phyloP scores from a whole-genome alignment of 1,139 yeast species.

The Blastobotrys persicus region DNA sequence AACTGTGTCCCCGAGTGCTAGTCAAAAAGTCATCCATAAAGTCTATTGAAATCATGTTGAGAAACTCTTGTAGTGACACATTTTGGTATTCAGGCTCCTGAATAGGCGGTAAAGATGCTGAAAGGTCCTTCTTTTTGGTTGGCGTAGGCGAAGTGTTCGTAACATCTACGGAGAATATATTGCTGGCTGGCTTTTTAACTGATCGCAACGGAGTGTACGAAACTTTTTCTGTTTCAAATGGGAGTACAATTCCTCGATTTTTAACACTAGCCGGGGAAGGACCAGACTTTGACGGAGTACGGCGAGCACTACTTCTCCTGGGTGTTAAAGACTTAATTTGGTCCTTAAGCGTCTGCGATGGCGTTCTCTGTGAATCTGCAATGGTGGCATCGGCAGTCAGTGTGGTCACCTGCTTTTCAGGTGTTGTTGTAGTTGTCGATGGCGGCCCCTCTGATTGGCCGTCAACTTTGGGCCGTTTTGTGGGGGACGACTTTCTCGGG shows the following conservation, averaged over 20 bases:
- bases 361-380: constrained; percentile 8
- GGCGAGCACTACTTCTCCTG: constrained; percentile 7
- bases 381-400: not conserved
- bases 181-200: constrained; percentile 5
- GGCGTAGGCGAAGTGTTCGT: constrained; percentile 14
- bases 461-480: constrained; percentile 8
- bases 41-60: constrained; percentile 33
- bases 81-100: constrained; percentile 16
- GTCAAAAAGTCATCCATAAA: constrained; percentile 36
- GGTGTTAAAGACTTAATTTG: constrained; percentile 16
- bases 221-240: constrained; percentile 4
- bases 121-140: constrained; percentile 10
- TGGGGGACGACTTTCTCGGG: not conserved
- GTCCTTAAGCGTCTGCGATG: constrained; percentile 11
- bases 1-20: constrained; percentile 31
- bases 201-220: constrained; percentile 17
- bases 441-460: constrained; percentile 1
- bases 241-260: not conserved
- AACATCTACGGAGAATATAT: not conserved
- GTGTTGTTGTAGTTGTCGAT: not conserved
- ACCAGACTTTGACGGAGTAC: constrained; percentile 9
- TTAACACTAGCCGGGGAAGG: constrained; percentile 9
- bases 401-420: not conserved
- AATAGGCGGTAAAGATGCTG: constrained; percentile 10
- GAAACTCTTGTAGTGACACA: constrained; percentile 32